Evolutionary conservation across 805 yeast species (phyloP).

Genomic region (Wickerhamiella cacticola): DNA sequence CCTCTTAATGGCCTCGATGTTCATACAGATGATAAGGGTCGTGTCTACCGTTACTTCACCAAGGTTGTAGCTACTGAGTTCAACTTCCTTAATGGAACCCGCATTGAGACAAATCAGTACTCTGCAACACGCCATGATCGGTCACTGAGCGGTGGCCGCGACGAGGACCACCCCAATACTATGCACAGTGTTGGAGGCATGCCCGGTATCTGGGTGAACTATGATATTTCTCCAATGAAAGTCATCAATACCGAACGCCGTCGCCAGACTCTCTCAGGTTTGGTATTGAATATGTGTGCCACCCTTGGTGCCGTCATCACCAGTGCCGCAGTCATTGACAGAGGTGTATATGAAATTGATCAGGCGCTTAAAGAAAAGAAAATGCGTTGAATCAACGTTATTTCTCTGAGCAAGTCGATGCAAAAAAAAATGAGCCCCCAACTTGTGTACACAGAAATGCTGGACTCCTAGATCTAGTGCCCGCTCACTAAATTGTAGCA

Average conservation of each 20-base stretch:
- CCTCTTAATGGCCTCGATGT: slow-evolving; percentile 52
- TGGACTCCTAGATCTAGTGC: no score
- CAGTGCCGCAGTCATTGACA: slow-evolving; percentile 79
- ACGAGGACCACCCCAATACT: slow-evolving; percentile 82
- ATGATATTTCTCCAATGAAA: slow-evolving; percentile 87
- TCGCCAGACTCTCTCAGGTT: slow-evolving; percentile 21
- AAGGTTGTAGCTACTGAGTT: slow-evolving; percentile 86
- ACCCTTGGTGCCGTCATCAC: slow-evolving; percentile 90
- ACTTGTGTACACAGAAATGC: no score
- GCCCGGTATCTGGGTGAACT: slow-evolving; percentile 78
- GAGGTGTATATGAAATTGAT: slow-evolving; percentile 82
- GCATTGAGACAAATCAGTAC: slow-evolving; percentile 75
- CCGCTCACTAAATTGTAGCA: no score
- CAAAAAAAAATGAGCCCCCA: no score
- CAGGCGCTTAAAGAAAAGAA: slow-evolving; percentile 33
- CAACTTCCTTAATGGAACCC: slow-evolving; percentile 46
- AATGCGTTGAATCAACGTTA: neutral
- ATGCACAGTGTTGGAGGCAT: slow-evolving; percentile 61
- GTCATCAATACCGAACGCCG: slow-evolving; percentile 70
- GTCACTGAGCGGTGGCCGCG: slow-evolving; percentile 75
- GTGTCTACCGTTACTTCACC: slow-evolving; percentile 62
- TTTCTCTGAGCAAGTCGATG: no score
- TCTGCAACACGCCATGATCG: slow-evolving; percentile 81
- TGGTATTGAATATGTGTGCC: slow-evolving; percentile 47
- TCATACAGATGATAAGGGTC: slow-evolving; percentile 39